Conservation (phyloP, 2,329 filamentous ascomycete genomes). For the Trichoderma koningiopsis region DNA sequence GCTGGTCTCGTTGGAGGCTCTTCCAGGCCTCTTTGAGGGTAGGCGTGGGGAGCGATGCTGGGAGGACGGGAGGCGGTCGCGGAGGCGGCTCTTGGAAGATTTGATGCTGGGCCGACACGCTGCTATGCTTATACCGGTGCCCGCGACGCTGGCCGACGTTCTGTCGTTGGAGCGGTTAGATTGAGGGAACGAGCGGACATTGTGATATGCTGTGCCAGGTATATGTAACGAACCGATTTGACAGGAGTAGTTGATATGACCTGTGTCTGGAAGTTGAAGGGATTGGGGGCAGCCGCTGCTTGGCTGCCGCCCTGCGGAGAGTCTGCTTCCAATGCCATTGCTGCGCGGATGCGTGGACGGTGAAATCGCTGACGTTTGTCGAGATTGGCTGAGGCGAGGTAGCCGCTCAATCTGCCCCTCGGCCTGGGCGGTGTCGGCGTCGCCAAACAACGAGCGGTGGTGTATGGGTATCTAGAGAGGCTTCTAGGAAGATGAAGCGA, state of each 20-base stretch:
- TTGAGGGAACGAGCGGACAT: background rate
- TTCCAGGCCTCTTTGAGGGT: constrained; percentile 84
- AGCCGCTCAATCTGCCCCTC: background rate
- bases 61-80: constrained; percentile 82
- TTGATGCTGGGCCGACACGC: constrained; percentile 83
- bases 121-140: constrained; percentile 97
- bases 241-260: constrained; percentile 73
- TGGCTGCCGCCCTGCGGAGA: constrained; percentile 28
- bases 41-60: constrained; percentile 88
- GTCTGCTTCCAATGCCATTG: constrained; percentile 27
- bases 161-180: constrained; percentile 45
- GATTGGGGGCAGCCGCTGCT: constrained; percentile 53
- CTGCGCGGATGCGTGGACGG: too few relatives aligned
- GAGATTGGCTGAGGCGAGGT: background rate
- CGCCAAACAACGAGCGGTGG: background rate
- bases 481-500: background rate
- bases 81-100: constrained; percentile 92
- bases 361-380: background rate
- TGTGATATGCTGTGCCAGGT: too few relatives aligned
- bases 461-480: background rate
- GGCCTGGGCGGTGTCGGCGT: background rate
- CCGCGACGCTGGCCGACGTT: constrained; percentile 89
- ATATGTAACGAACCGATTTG: constrained; percentile 65
- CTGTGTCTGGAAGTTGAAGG: constrained; percentile 94
- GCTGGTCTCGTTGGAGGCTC: constrained; percentile 89